Evolutionary conservation across 768 basidiomycete genomes (phyloP).

Genomic region (Lentinula raphanica): DNA sequence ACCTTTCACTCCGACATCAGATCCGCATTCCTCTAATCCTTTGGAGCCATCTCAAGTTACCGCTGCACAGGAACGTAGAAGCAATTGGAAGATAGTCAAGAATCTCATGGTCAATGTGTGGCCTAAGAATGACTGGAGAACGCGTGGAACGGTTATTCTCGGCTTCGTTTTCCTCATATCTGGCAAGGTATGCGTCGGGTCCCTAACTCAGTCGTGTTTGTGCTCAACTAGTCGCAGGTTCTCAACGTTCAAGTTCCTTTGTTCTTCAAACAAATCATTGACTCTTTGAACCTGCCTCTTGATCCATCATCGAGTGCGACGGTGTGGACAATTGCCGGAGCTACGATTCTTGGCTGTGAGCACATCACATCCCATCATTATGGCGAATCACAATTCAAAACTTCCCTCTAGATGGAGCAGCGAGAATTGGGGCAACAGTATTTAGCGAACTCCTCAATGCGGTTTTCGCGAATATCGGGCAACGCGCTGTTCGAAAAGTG

Average conservation of each 20-base stretch:
- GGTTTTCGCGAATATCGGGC: slow-evolving; percentile 93
- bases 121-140: slow-evolving; percentile 82
- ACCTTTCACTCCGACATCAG: neutral
- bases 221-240: slow-evolving; percentile 39
- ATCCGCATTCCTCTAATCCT: neutral
- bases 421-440: slow-evolving; percentile 83
- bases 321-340: slow-evolving; percentile 90
- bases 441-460: slow-evolving; percentile 93
- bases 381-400: neutral
- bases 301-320: slow-evolving; percentile 53
- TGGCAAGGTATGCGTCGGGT: slow-evolving; percentile 66
- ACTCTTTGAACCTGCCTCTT: slow-evolving; percentile 81
- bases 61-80: slow-evolving; percentile 49
- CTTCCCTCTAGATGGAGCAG: slow-evolving; percentile 68
- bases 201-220: neutral
- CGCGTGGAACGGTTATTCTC: slow-evolving; percentile 73
- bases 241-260: slow-evolving; percentile 98
- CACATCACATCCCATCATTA: slow-evolving; percentile 15
- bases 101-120: slow-evolving; percentile 85
- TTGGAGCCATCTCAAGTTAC: neutral
- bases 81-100: slow-evolving; percentile 85
- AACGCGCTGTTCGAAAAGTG: slow-evolving; percentile 89
- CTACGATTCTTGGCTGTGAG: slow-evolving; percentile 87
- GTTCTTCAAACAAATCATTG: slow-evolving; percentile 89
- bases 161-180: slow-evolving; percentile 76